A percentile compares a stretch with the other conserved stretches of the same genome.
These are phyloP conservation scores for Phaseolus coccineus DNA, from an alignment of 331 rosid genomes.

Conservation along the genomic window DNA sequence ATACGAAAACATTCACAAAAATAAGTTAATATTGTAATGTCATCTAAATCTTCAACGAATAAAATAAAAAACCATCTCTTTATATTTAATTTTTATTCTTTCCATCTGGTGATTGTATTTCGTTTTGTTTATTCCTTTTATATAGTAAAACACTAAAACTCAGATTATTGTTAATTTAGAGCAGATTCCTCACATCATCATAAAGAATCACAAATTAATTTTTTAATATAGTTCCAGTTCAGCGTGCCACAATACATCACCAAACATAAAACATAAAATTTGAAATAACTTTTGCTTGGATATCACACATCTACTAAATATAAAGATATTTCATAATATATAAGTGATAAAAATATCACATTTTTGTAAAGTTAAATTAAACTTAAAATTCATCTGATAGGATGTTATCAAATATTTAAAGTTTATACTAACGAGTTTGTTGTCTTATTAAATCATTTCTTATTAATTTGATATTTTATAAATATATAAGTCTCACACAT, in stretches of 20 bases:
- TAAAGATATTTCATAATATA: no score
- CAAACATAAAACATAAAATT: neutral
- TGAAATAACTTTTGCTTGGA: neutral
- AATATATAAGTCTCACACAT: no score
- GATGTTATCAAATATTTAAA: no score
- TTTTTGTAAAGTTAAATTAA: no score
- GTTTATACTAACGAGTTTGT: no score
- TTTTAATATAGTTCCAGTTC: neutral
- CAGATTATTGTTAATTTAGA: neutral
- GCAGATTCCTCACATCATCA: neutral
- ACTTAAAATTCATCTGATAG: no score
- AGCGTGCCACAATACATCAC: neutral
- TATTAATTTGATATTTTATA: no score
- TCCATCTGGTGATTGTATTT: neutral
- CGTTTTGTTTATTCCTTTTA: neutral
- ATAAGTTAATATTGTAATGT: no score
- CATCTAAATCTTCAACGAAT: no score
- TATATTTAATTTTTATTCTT: neutral
- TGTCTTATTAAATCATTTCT: no score
- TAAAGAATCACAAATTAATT: neutral
- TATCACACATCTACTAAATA: neutral
- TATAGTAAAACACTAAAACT: neutral
- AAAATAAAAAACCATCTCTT: neutral
- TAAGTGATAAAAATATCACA: no score
- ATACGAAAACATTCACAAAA: no score